A percentile compares a stretch with the other conserved stretches of the same genome.
Evolutionary conservation across 208 protist genomes (phyloP).

Genomic region (Giardia muris): DNA sequence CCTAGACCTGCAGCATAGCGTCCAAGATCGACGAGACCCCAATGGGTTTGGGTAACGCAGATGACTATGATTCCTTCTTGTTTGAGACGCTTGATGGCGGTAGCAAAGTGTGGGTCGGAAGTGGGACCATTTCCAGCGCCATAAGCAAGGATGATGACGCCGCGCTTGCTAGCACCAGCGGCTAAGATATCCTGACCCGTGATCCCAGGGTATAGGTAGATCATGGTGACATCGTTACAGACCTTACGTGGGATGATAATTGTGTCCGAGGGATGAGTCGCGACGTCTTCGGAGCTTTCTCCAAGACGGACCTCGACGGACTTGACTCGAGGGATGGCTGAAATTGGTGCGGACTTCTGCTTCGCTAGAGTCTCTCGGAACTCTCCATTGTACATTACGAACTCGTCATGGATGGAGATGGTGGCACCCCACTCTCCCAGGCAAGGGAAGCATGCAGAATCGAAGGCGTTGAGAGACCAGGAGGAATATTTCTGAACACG

Average conservation of each 20-base stretch:
- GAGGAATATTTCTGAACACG: constrained; percentile 62
- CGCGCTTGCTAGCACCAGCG: constrained; percentile 39
- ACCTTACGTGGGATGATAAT: not conserved
- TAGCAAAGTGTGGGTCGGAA: constrained; percentile 41
- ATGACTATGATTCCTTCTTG: constrained; percentile 60
- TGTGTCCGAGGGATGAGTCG: not conserved
- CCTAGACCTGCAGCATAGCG: constrained; percentile 50
- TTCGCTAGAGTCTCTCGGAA: not conserved
- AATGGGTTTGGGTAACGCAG: constrained; percentile 53
- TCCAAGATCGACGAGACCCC: constrained; percentile 45
- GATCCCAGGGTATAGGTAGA: constrained; percentile 59
- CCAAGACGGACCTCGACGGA: not conserved
- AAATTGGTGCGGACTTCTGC: not conserved
- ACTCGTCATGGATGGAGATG: constrained; percentile 44
- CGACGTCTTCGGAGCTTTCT: not conserved
- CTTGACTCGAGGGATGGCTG: not conserved
- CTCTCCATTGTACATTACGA: not conserved
- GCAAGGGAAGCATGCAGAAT: constrained; percentile 59
- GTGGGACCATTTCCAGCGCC: constrained; percentile 68
- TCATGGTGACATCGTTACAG: constrained; percentile 6
- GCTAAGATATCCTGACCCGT: constrained; percentile 23
- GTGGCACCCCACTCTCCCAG: constrained; percentile 62
- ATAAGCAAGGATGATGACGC: constrained; percentile 66
- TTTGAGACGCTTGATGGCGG: not conserved
- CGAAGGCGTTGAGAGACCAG: constrained; percentile 63